Base-by-base conservation (phyloP, 2,329 filamentous ascomycete genomes). In the Aspergillus sp. region DNA sequence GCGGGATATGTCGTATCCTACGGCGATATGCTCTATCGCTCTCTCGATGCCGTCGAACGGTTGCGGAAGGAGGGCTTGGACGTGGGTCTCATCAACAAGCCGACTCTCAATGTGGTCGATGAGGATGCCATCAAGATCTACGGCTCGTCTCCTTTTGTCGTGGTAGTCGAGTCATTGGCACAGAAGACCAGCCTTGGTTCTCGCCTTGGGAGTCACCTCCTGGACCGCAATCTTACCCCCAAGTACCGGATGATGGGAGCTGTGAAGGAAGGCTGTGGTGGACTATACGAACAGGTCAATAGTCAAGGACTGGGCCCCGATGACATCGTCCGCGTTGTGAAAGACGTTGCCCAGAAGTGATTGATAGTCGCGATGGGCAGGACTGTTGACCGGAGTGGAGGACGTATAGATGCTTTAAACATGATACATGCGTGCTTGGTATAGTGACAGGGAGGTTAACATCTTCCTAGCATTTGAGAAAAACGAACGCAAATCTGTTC, bases 11-110 rank as follows among this genome's bases (percentile, higher is more conserved):
- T 74, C 14, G 62, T 74, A 20, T 61, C 69, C 1, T 73, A 70
- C 43, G 71, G 71, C 19, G 71, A 74, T 49, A 72, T 74, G 71
- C 58, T 74, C 38, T 74, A 73, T 60, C 71, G 71, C 16, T 69
- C 71, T 0, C 54, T 74, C 5, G 71, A 74, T 41, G 71, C 71
- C 0, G 70, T 73, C 25, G 71, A 74, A 58, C 58, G 62, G 20
- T 64, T 74, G 23, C 68, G 70, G 19, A 55, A 65, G 46, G 62
- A 69, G 17, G 71, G 71, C 25, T 53, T 73, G 0, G 69, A 73
- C 44, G 60, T 74, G 2, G 71, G 71, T 47, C 57, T 74, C 25
- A 58, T 74, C 53, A 74, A 74, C 62, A 74, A 74, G 53, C 64
- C 69, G 1, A 73, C 71, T 1, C 62, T 74, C 9, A 74, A 73